Base-by-base conservation (phyloP, 148 eudicot species). In the Chenopodium formosanum region DNA sequence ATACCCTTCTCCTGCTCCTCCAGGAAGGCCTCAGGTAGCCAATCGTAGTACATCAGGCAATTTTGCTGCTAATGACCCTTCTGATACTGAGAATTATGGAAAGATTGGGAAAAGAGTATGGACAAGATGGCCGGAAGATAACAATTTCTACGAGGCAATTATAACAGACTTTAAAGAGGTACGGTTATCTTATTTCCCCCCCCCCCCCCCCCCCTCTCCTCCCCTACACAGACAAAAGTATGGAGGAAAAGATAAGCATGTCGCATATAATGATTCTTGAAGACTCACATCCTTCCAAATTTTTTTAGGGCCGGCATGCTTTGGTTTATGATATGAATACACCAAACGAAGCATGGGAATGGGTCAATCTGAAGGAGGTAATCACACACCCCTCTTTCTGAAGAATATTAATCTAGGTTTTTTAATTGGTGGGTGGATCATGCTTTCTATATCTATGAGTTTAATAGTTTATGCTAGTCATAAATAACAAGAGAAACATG, bases 281-380 rank as follows among this genome's bases (percentile, higher is more conserved):
- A 23, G 65, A 80, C 78, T 80, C 27, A 77, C 56, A 76, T 66
- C 73, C 71, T 78, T 81, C 19, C 27, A 63, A 22, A 73, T 83
- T 27, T 80, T 75, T 79, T 62, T 81, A 91, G 91, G 92, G 90
- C 31, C 84, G 80, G 58, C 93, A 91, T 85, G 89, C 89, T 73
- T 83, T 91, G 67, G 90, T 88, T 20, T 91, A 89, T 83, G 94
- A 89, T 74, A 85, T 81, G 46, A 70, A 79, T 76, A 89, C 90
- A 14, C 80, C 86, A 74, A 82, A 84, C 69, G 94, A 88, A 86
- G 84, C 91, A 75, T 89, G 90, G 88, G 92, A 91, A 80, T 91
- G 94, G 94, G 88, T 91, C 64, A 83, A 91, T 88, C 90, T 91
- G 70, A 89, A 89, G 82, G 89, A 91, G 88, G 94, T 91, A 82